Base-by-base conservation (phyloP, 805 yeast genomes). In the Myxozyma melibiosi region DNA sequence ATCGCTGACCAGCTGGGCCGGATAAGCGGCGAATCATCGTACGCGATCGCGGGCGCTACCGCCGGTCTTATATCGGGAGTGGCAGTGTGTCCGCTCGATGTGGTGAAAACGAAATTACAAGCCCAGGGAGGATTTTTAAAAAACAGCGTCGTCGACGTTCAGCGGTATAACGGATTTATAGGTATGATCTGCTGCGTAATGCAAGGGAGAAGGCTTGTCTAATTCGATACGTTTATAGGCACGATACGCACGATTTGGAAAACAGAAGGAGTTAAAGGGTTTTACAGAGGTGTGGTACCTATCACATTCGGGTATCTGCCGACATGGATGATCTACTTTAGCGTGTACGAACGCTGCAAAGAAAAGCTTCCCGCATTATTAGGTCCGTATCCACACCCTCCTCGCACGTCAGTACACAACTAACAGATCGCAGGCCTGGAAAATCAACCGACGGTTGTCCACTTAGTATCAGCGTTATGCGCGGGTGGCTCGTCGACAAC, bases 311-410 rank as follows among this genome's bases (percentile, higher is more conserved):
- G 99, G 0, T 94, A 94, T 72, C 84, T 94, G 66, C 99, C 99
- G 14, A 90, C 97, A 0, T 94, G 99, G 99, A 90, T 90, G 78
- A 88, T 94, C 45, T 94, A 94, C 70, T 94, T 94, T 73, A 80
- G 92, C 6, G 87, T 90, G 31, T 94, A 94, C 71, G 98, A 92
- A 68, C 75, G 80, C 54, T 84, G 90, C 27, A 91, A 90, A 69
- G 67, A 78, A 47, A 48, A 51, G 44, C 25, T 42, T 27, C 41
- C 48, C 20, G 33, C 28, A 31, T 25, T 14, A 3, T 9, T 31
- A 3, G 34, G 54, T 51, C 18, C 39, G 35, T 41, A 16, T 40
- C 8, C 18, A 5, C 14, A 20, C 13, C 6, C 2, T 16, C 18
- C 37, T 16, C 7, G 4, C 14, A 8, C 8, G 8, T 16, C 1